Percentiles rank a stretch among this genome's conserved stretches.
Evolutionary conservation across 768 basidiomycete species (phyloP).

Genomic region (Amanita molliuscula): DNA sequence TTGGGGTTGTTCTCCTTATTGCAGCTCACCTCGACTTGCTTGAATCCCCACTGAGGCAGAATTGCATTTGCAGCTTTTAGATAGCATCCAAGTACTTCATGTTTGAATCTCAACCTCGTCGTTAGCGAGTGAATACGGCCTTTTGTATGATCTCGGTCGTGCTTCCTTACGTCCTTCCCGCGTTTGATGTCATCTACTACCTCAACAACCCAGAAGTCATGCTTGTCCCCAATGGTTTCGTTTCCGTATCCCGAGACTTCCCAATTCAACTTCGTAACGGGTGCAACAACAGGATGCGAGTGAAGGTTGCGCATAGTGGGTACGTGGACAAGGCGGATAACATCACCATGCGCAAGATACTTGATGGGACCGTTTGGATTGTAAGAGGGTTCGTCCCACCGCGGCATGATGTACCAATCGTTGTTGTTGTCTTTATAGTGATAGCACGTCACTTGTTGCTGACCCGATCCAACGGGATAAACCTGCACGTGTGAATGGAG

Average conservation of each 20-base stretch:
- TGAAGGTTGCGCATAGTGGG: conserved; percentile 88
- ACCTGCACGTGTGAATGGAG: conserved; percentile 97
- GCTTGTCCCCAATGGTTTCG: conserved; percentile 70
- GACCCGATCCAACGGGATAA: conserved; percentile 81
- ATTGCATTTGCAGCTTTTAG: conserved; percentile 80
- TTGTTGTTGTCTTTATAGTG: conserved; percentile 99
- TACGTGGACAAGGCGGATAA: conserved; percentile 71
- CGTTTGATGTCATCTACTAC: conserved; percentile 83
- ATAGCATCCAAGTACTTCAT: conserved; percentile 75
- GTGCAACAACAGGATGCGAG: conserved; percentile 82
- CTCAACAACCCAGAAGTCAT: conserved; percentile 90
- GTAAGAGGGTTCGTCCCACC: conserved; percentile 65
- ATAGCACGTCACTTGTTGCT: conserved; percentile 98
- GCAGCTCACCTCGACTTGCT: conserved; percentile 95
- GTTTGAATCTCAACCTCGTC: conserved; percentile 79
- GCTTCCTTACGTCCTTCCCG: conserved; percentile 27
- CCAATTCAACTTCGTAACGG: conserved; percentile 78
- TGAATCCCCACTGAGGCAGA: conserved; percentile 98
- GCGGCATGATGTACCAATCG: conserved; percentile 73
- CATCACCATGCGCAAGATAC: conserved; percentile 68
- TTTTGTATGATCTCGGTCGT: not conserved
- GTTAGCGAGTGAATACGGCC: conserved; percentile 74
- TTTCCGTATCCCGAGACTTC: conserved; percentile 97
- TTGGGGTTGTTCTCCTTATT: conserved; percentile 75
- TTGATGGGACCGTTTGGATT: conserved; percentile 58